These are phyloP conservation scores for Posidonia oceanica DNA, from an alignment of 116 monocot species.

Conservation along the genomic window DNA sequence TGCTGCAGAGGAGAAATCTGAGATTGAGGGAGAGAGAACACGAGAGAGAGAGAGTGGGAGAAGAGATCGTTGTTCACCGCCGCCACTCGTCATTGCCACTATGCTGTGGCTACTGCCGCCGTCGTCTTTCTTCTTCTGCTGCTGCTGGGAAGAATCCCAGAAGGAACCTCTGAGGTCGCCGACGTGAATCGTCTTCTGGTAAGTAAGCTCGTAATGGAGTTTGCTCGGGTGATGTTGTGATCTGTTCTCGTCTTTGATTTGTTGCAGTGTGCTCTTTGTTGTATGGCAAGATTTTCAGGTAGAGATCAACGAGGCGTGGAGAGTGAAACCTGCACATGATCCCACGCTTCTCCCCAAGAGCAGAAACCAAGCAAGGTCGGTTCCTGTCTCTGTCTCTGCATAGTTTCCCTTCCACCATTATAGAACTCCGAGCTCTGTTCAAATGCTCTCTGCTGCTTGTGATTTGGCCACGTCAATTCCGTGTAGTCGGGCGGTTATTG, in stretches of 20 bases:
- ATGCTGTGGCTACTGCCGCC: too few species aligned
- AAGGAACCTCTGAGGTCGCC: too few species aligned
- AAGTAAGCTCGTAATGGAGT: background rate
- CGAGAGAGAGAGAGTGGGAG: too few species aligned
- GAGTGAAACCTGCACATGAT: conserved; percentile 34
- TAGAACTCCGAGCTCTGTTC: background rate
- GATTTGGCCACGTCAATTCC: background rate
- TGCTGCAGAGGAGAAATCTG: too few species aligned
- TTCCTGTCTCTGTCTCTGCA: background rate
- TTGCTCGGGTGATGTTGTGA: background rate
- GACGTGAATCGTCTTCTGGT: conserved; percentile 79
- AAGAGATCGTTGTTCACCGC: too few species aligned
- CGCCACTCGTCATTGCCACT: too few species aligned
- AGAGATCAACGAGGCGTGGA: conserved; percentile 71
- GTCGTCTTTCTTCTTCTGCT: too few species aligned
- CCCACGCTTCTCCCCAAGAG: conserved; percentile 48
- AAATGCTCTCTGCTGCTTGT: background rate
- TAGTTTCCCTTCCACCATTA: background rate
- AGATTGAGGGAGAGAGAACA: too few species aligned
- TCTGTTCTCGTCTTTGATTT: background rate
- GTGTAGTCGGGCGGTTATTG: too few species aligned
- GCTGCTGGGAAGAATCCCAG: too few species aligned
- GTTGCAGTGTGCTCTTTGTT: background rate
- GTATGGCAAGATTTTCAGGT: conserved; percentile 19
- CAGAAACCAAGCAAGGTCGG: conserved; percentile 70